Evolutionary conservation across 2,329 filamentous ascomycete genomes (phyloP), one percentile per base, ranked within the genome.

Genomic region (Ceratocystis papillata): DNA sequence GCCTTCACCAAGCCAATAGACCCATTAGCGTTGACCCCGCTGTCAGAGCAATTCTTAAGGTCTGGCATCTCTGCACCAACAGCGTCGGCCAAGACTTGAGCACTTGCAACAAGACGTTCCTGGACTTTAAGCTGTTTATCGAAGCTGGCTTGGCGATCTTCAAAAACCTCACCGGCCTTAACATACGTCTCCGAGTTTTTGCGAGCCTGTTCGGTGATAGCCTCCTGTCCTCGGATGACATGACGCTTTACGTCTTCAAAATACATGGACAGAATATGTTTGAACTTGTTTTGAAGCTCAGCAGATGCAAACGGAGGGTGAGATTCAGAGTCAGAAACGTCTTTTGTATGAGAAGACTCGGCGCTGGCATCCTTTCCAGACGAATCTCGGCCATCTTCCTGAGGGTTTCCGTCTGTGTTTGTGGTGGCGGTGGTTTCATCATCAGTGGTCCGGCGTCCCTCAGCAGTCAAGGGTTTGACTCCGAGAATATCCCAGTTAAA

Each of bases 161-260:
- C 94, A 70, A 99, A 97, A 4, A 99, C 93, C 73, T 99, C 94
- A 1, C 94, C 94, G 46, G 94, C 97, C 73, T 96, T 96, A 71
- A 99, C 93, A 72, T 99, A 99, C 5, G 93, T 94, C 75, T 99
- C 94, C 0, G 94, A 93, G 76, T 99, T 99, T 71, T 93, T 91
- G 69, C 91, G 89, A 65, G 89, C 90, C 76, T 99, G 94, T 30
- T 83, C 85, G 64, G 86, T 83, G 50, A 99, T 87, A 50, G 88
- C 87, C 75, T 96, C 94, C 74, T 99, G 94, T 71, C 97, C 91
- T n/a, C 89, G 87, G 37, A 92, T 75, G 37, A 99, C 81, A 72
- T 97, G 94, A 17, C 82, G 80, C 73, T 96, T 96, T 70, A 97
- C 89, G 73, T 96, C 92, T 65, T 96, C 90, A 70, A 97, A 89